Evolutionary conservation across 208 protist genomes (phyloP), one percentile per base, ranked within the genome.

Genomic region (Leishmania amazonensis): DNA sequence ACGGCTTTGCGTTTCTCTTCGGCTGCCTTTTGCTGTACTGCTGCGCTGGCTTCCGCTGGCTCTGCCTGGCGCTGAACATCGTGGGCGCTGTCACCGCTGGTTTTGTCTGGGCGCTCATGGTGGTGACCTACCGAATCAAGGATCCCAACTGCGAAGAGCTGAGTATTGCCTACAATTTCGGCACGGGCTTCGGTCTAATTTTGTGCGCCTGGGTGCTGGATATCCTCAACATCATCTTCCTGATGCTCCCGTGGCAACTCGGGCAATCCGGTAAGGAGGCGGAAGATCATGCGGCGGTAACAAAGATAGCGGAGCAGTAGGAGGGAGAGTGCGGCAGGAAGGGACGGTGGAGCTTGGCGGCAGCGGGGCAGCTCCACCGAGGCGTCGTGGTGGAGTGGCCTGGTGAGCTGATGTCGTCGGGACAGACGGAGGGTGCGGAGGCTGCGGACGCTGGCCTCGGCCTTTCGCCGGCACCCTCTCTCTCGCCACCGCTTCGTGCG

Each of bases 161-260:
- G 40, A 42, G 3, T 42, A 0, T 42, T 19, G 31, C 58, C 35
- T 88, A 51, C 73, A 60, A 88, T 68, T 90, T 87, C 75, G 87
- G 87, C 57, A 85, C 83, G 1, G 87, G 89, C 64, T 89, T 93
- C 51, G 87, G 67, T 5, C 81, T 93, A 13, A 71, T 83, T 53
- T 60, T 93, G 53, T 81, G 80, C 35, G 89, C 81, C 49, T 93
- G 87, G 87, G 70, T 70, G 35, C 72, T 93, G 11, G 24, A 65
- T 47, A 81, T 93, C 65, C 54, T 91, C 68, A 67, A 84, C 83
- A 83, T 90, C 76, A 64, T 91, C 51, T 68, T 87, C 79, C 68
- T 93, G 45, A 81, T 89, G 78, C 68, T 87, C 28, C 87, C 87
- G 58, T 90, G 81, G 75, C 86, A 90, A 42, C 4, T 24, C 0